A percentile compares a stretch with the other conserved stretches of the same genome.
Conservation (phyloP, 805 yeast species). For the Metschnikowia santaceciliae region DNA sequence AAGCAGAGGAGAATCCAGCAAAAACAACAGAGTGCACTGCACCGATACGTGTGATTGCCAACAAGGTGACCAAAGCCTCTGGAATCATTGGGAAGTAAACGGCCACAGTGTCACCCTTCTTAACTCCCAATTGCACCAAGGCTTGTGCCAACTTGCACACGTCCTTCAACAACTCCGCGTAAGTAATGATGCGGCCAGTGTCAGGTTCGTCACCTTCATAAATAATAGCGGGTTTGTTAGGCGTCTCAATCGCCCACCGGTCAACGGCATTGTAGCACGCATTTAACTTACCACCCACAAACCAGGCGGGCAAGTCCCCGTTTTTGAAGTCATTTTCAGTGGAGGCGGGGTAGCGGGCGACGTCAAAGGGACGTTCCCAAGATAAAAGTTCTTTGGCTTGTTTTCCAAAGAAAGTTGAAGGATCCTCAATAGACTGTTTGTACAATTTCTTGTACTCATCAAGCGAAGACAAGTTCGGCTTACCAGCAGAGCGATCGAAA, state of each 20-base stretch:
- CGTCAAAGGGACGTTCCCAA: constrained; percentile 77
- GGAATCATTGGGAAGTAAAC: constrained; percentile 97
- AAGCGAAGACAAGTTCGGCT: constrained; percentile 16
- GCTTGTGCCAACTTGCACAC: constrained; percentile 87
- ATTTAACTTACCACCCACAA: constrained; percentile 86
- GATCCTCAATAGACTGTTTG: constrained; percentile 71
- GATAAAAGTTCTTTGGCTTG: constrained; percentile 66
- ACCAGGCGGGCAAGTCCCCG: constrained; percentile 87
- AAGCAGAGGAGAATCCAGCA: constrained; percentile 95
- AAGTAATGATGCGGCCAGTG: constrained; percentile 71
- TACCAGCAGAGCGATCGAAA: constrained; percentile 12
- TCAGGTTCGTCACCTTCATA: constrained; percentile 92
- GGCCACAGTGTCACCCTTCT: constrained; percentile 94
- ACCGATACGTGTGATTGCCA: constrained; percentile 91
- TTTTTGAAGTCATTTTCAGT: constrained; percentile 44
- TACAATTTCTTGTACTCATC: constrained; percentile 43
- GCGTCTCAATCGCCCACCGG: constrained; percentile 86
- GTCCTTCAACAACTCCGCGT: constrained; percentile 78
- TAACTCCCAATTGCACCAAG: constrained; percentile 78
- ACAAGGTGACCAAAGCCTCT: constrained; percentile 89
- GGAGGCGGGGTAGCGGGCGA: constrained; percentile 57
- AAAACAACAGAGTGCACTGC: constrained; percentile 95
- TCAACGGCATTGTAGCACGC: constrained; percentile 94
- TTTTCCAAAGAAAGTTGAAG: constrained; percentile 75
- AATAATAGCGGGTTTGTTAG: constrained; percentile 77